Conservation (phyloP, 139 green algal genomes). For the Prasinococcaceae sp. region DNA sequence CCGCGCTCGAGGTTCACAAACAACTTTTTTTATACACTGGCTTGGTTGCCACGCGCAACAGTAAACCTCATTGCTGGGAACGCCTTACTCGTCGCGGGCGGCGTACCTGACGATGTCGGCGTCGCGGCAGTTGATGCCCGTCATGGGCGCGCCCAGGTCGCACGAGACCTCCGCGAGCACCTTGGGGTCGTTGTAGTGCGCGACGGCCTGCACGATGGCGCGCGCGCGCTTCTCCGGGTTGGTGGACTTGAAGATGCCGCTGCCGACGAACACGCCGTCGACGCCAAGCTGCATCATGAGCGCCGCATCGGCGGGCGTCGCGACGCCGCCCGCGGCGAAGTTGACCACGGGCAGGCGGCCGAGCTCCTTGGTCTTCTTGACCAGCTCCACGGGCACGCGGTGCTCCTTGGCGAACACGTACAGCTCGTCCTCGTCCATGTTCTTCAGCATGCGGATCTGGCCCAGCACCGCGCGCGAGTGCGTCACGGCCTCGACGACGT, state of each 20-base stretch:
- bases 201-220: constrained; percentile 95
- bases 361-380: constrained; percentile 74
- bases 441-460: constrained; percentile 82
- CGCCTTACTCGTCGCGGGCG: constrained; percentile 53
- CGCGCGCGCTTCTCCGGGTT: constrained; percentile 78
- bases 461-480: constrained; percentile 87
- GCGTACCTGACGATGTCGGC: constrained; percentile 73
- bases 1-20: neutral
- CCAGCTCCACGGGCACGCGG: constrained; percentile 80
- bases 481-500: constrained; percentile 95
- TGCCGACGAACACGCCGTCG: constrained; percentile 97
- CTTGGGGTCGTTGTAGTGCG: constrained; percentile 94
- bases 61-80: neutral
- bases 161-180: constrained; percentile 81
- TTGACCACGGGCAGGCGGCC: constrained; percentile 94
- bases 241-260: constrained; percentile 96
- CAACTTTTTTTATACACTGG: neutral
- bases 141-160: constrained; percentile 89
- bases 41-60: neutral
- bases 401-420: constrained; percentile 94
- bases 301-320: constrained; percentile 94
- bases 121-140: constrained; percentile 85
- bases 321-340: constrained; percentile 96
- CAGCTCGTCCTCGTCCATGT: constrained; percentile 97
- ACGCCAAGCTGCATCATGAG: constrained; percentile 94